Conservation (phyloP, 352 stramenopile species). For the Globisporangium paddicum region DNA sequence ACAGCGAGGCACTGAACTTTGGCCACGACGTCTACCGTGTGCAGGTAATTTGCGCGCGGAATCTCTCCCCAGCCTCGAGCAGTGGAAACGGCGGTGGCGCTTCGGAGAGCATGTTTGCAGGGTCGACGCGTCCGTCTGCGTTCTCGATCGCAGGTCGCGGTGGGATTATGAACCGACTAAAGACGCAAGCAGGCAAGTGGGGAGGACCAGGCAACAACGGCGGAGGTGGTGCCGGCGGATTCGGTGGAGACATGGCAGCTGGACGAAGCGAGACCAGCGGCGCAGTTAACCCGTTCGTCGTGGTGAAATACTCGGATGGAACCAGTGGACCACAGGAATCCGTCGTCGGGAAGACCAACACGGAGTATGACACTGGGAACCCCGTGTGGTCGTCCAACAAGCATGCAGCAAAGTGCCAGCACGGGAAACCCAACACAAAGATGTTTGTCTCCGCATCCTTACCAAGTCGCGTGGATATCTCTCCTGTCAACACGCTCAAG, state of each 20-base stretch:
- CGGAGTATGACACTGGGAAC: conserved; percentile 68
- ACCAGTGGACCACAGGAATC: conserved; percentile 44
- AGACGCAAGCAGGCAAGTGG: conserved; percentile 59
- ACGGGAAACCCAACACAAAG: conserved; percentile 63
- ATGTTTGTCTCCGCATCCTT: conserved; percentile 46
- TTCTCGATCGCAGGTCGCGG: conserved; percentile 46
- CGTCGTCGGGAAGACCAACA: conserved; percentile 80
- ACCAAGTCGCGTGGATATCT: conserved; percentile 58
- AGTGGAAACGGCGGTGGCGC: background rate
- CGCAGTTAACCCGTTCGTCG: conserved; percentile 57
- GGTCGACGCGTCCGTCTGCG: conserved; percentile 32
- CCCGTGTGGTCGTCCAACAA: conserved; percentile 79
- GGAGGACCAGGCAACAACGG: conserved; percentile 23
- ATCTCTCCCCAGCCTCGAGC: conserved; percentile 25
- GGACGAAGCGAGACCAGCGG: conserved; percentile 12
- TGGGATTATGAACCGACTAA: conserved; percentile 67
- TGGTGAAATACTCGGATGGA: conserved; percentile 65
- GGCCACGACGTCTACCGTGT: conserved; percentile 77
- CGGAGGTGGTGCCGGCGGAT: conserved; percentile 4
- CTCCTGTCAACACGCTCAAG: conserved; percentile 61
- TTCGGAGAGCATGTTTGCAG: background rate
- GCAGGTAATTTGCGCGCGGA: conserved; percentile 58
- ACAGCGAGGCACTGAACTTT: conserved; percentile 71
- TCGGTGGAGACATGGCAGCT: conserved; percentile 9
- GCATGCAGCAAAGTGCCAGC: conserved; percentile 45